Conservation (phyloP, 2,329 filamentous ascomycete genomes). For the Sarocladium strictum region DNA sequence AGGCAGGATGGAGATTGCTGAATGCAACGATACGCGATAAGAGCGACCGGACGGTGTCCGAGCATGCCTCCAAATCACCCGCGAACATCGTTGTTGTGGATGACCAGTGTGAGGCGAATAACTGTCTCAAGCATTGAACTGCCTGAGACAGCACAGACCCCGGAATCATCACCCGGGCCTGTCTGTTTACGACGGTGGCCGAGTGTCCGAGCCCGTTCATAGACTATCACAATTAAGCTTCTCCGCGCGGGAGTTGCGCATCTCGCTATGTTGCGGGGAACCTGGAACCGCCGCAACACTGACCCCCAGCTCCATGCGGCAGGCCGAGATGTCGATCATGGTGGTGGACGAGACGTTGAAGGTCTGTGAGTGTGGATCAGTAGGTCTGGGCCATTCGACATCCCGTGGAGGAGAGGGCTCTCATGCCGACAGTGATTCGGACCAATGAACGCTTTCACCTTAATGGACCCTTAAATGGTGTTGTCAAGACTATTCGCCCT, state of each 20-base stretch:
- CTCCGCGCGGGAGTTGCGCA: not conserved
- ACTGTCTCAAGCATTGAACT: not conserved
- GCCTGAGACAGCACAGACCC: not conserved
- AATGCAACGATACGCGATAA: not conserved
- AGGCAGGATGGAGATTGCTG: not conserved
- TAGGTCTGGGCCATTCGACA: not conserved
- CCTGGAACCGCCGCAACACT: not conserved
- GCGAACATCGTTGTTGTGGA: not conserved
- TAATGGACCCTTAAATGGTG: too few relatives aligned
- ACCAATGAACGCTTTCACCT: too few relatives aligned
- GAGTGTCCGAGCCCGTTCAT: not conserved
- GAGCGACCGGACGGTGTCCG: not conserved
- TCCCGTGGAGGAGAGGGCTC: not conserved
- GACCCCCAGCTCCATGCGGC: not conserved
- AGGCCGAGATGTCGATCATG: not conserved
- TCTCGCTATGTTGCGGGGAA: constrained; percentile 4
- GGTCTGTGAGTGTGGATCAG: not conserved
- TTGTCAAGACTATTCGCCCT: too few relatives aligned
- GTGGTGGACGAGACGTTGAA: not conserved
- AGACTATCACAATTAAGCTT: constrained; percentile 1
- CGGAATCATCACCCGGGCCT: not conserved
- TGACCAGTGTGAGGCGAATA: not conserved
- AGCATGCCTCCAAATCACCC: not conserved
- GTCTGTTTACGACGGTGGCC: not conserved
- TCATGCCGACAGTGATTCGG: not conserved